Base-by-base conservation (phyloP, 352 stramenopile genomes). In the Phytophthora agathidicida region DNA sequence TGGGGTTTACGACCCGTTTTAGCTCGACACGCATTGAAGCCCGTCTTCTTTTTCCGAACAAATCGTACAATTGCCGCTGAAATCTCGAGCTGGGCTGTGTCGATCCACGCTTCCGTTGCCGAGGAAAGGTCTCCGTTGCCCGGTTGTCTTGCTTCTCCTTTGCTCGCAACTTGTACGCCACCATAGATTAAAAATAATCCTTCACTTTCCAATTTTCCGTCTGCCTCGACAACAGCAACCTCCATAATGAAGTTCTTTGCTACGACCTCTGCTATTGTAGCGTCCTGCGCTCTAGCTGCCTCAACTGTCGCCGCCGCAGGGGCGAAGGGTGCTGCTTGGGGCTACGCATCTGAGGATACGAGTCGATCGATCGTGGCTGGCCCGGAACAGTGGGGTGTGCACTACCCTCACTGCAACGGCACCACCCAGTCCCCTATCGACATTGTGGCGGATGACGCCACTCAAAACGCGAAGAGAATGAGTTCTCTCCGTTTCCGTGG, bases 351-450 rank as follows among this genome's bases (percentile, higher is more conserved):
- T 11, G 47, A 45, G 27, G 41, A 60, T 9, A 13, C 24, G 7
- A 38, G 20, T 24, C n/a, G n/a, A n/a, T n/a, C n/a, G n/a, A n/a
- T n/a, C n/a, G 31, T 52, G 20, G 49, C 52, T 0, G 19, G 46
- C 17, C 30, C 48, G 16, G 9, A 32, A 7, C 3, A 55, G 19
- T 66, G 58, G 58, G 42, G 33, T 6, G 27, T 50, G 4, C 20
- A 49, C 48, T 66, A 59, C 32, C 19, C 41, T 10, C 14, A 45
- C 36, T 64, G 44, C 38, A 42, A 41, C 23, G 60, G 55, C 22
- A 31, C 35, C 11, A 48, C 41, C 10, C 60, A 72, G 45, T 75
- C 67, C 22, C 67, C 67, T 2, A 69, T 75, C 31, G 36, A 75
- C 42, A 68, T 75, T 24, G 53, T 65, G n/a, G 31, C 43, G 5